Base-by-base conservation (phyloP, 805 yeast genomes). In the Kuraishia cidri region DNA sequence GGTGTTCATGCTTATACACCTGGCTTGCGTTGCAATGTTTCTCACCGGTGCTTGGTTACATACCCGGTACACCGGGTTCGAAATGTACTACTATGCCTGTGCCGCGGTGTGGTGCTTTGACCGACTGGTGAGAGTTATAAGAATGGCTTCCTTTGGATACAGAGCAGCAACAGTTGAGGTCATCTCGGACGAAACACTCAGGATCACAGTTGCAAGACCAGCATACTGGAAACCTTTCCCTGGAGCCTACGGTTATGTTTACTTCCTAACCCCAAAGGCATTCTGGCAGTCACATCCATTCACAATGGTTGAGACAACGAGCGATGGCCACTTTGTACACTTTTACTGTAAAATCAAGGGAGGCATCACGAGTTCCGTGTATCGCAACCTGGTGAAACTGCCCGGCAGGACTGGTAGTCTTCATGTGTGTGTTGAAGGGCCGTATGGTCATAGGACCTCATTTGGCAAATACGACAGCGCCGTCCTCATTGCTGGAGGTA, bases 271-370 rank as follows among this genome's bases (percentile, higher is more conserved):
- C 27, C 62, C 68, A 13, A 46, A 55, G 3, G 54, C 64, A 24
- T 74, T 78, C 50, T 78, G 79, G 76, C 85, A 80, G 49, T 71
- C 80, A 3, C 87, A 81, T 49, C 90, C 90, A 4, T 80, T 83
- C 54, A 77, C 88, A 1, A 52, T 72, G 5, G 56, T 71, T 31
- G 64, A 64, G 31, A 26, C 35, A 14, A 15, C 30, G 17, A 19
- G 19, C 17, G 26, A 26, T 20, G 15, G 19, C 14, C 9, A 21
- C 5, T 6, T 10, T 14, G 26, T 32, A n/a, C 35, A 32, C 30
- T 26, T 26, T n/a, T 32, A 32, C 30, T n/a, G 15, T 25, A 72
- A 69, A 45, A 66, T 65, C 13, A 73, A 74, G 48, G 63, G 63
- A n/a, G 86, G 85, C 37, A 50, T 74, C 34, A 75, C 85, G 11